Percentiles rank a stretch among this genome's conserved stretches.
Conservation (phyloP, 2,329 filamentous ascomycete genomes). For the Claviceps cyperi region DNA sequence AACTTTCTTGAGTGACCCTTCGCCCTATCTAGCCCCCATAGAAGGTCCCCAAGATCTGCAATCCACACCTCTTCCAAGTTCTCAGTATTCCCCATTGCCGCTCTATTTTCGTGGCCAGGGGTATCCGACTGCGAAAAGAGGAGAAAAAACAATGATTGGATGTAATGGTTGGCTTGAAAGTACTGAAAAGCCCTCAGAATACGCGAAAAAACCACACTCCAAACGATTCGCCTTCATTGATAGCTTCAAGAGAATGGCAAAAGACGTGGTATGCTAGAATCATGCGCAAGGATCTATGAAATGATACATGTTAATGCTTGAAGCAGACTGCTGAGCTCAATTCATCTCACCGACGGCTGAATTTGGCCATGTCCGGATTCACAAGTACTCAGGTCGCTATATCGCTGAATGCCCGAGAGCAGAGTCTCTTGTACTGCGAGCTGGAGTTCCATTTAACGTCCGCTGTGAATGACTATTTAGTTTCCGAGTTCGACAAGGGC, state of each 20-base stretch:
- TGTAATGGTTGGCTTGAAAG: constrained; percentile 42
- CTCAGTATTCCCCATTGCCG: constrained; percentile 27
- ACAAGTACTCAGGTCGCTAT: constrained; percentile 23
- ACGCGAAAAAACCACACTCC: constrained; percentile 14
- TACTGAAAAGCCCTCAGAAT: constrained; percentile 14
- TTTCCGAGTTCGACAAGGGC: constrained; percentile 38
- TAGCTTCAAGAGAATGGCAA: constrained; percentile 37
- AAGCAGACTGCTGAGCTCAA: constrained; percentile 21
- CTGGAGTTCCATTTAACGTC: constrained; percentile 40
- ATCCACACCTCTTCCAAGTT: constrained; percentile 7
- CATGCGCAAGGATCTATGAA: neutral
- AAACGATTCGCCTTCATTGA: constrained; percentile 30
- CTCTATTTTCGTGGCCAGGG: constrained; percentile 27
- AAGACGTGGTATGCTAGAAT: constrained; percentile 31
- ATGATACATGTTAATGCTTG: constrained; percentile 7
- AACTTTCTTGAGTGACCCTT: neutral
- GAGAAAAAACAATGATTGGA: constrained; percentile 38
- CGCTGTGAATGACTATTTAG: constrained; percentile 37
- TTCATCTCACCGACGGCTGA: constrained; percentile 2
- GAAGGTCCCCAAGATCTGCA: neutral
- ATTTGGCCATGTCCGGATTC: neutral
- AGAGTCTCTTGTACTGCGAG: constrained; percentile 44
- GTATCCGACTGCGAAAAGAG: constrained; percentile 23
- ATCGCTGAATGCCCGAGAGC: constrained; percentile 40
- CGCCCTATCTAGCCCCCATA: neutral